These are phyloP conservation scores for Macrolepiota fuliginosa DNA, from an alignment of 768 basidiomycete genomes.

Conservation along the genomic window DNA sequence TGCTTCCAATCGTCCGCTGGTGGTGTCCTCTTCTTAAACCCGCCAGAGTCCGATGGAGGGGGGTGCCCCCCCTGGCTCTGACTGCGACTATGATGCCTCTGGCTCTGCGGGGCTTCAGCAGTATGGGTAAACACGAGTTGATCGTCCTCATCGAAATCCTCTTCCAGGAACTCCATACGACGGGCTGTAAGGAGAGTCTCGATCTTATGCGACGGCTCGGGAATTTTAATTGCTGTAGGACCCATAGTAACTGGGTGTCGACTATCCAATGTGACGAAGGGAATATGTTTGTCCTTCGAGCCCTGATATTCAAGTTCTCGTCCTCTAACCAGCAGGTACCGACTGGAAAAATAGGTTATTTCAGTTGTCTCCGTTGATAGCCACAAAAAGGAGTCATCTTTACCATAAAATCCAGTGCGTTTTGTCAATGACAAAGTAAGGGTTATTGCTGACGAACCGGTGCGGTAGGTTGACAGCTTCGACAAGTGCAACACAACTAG, in stretches of 20 bases:
- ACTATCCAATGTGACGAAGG: slow-evolving; percentile 50
- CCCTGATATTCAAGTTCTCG: slow-evolving; percentile 4
- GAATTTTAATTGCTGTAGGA: slow-evolving; percentile 43
- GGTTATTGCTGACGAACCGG: slow-evolving; percentile 49
- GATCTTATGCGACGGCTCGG: slow-evolving; percentile 56
- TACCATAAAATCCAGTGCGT: slow-evolving; percentile 74
- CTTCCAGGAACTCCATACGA: slow-evolving; percentile 36
- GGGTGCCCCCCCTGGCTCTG: slow-evolving; percentile 6
- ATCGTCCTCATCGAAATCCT: slow-evolving; percentile 52
- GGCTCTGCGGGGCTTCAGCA: slow-evolving; percentile 13
- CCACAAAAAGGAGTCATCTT: slow-evolving; percentile 15
- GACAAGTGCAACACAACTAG: slow-evolving; percentile 53
- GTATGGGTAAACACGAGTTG: slow-evolving; percentile 36
- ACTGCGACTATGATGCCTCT: slow-evolving; percentile 9
- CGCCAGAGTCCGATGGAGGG: slow-evolving; percentile 15
- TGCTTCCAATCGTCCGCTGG: slow-evolving; percentile 52
- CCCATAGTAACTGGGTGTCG: slow-evolving; percentile 39
- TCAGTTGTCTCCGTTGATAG: not conserved
- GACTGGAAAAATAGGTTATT: slow-evolving; percentile 30
- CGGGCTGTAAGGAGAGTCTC: slow-evolving; percentile 43
- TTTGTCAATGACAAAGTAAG: slow-evolving; percentile 58
- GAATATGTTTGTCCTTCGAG: slow-evolving; percentile 20
- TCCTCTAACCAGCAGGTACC: slow-evolving; percentile 59
- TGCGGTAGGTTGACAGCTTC: slow-evolving; percentile 64
- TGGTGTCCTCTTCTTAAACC: slow-evolving; percentile 19